Conservation (phyloP, 176 grass and related monocot genomes). For the Chrysopogon serrulatus region DNA sequence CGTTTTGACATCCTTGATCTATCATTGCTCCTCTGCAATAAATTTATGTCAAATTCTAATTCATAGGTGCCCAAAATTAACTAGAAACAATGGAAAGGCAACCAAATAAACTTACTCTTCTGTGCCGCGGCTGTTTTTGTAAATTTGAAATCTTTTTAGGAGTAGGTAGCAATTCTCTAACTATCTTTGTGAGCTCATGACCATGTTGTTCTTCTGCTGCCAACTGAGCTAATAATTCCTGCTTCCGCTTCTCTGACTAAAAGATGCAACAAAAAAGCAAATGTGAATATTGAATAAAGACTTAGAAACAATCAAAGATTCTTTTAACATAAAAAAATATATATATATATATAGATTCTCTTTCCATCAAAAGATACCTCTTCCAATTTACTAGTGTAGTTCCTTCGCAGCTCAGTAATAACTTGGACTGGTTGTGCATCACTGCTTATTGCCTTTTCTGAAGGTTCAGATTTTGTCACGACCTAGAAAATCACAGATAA, state of each 20-base stretch:
- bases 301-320: not conserved
- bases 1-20: constrained; percentile 64
- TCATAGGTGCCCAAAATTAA: not conserved
- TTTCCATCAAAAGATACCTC: constrained; percentile 46
- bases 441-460: constrained; percentile 34
- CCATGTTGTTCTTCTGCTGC: constrained; percentile 81
- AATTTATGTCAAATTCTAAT: not conserved
- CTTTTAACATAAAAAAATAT: not conserved
- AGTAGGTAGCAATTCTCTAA: constrained; percentile 82
- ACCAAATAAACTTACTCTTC: constrained; percentile 53
- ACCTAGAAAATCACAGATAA: constrained; percentile 35
- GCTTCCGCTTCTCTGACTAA: constrained; percentile 91
- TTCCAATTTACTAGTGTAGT: constrained; percentile 87
- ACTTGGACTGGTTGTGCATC: constrained; percentile 63
- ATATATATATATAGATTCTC: not conserved
- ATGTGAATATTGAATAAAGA: constrained; percentile 13
- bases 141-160: constrained; percentile 42
- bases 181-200: constrained; percentile 92
- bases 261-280: constrained; percentile 17
- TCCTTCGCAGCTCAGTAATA: constrained; percentile 82
- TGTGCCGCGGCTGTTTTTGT: constrained; percentile 48
- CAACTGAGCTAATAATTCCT: constrained; percentile 82
- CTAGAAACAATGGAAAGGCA: not conserved
- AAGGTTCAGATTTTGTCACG: constrained; percentile 53
- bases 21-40: constrained; percentile 90